Evolutionary conservation across 257 asterid species (phyloP).

Genomic region (Solanum chiquidenum): DNA sequence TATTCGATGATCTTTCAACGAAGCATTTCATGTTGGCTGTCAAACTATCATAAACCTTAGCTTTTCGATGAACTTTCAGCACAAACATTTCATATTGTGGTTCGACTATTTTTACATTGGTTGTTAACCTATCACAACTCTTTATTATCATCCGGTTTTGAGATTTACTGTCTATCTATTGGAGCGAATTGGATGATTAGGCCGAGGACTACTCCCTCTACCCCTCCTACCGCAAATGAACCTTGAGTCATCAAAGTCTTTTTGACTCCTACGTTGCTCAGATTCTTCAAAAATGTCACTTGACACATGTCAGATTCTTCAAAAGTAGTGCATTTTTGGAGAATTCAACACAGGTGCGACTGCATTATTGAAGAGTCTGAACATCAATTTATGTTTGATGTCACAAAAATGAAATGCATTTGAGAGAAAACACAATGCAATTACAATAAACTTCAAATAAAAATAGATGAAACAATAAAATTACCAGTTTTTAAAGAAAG

Average conservation of each 20-base stretch:
- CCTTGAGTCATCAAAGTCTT: neutral
- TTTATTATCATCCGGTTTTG: too few relatives aligned
- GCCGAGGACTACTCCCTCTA: too few relatives aligned
- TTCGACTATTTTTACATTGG: neutral
- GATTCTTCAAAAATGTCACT: neutral
- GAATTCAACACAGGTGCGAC: neutral
- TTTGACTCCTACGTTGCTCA: neutral
- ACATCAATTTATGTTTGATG: neutral
- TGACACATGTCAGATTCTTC: neutral
- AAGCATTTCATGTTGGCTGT: neutral
- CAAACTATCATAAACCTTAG: neutral
- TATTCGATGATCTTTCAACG: neutral
- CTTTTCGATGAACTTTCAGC: neutral
- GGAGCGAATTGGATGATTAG: too few relatives aligned
- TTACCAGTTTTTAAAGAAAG: conserved; percentile 52
- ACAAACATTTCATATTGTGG: neutral
- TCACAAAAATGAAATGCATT: too few relatives aligned
- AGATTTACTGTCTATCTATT: too few relatives aligned
- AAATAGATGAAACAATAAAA: neutral
- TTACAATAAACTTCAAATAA: neutral
- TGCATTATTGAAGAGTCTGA: neutral
- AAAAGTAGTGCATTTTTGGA: neutral
- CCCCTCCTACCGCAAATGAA: too few relatives aligned
- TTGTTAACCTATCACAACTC: neutral
- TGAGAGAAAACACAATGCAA: neutral